Evolutionary conservation across 768 basidiomycete species (phyloP), one percentile per base, ranked within the genome.

Genomic region (Tulasnella calospora): DNA sequence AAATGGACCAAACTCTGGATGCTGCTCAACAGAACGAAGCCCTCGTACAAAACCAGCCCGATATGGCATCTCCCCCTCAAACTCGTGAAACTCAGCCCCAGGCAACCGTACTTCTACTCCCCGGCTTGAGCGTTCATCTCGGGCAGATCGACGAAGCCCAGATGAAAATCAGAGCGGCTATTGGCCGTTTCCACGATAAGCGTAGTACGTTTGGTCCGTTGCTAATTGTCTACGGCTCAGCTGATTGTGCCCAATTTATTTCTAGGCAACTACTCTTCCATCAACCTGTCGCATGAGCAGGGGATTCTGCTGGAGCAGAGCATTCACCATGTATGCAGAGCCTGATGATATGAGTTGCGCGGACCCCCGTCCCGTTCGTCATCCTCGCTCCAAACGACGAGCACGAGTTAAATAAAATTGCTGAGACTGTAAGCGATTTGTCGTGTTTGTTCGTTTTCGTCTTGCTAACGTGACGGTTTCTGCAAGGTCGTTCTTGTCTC

Each of bases 331-430:
- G 36, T 23, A 7, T 21, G n/a, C n/a, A 69, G 15, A 55, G 55
- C 36, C 33, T 78, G 41, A 30, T 55, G 30, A 71, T 23, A 61
- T 69, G 71, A 41, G 69, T 51, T n/a, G 71, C 41, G 36, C 36
- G 46, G 23, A 70, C 33, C 46, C 69, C 71, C n/a, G 61, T 55
- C 21, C 15, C 69, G 4, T 78, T 78, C 41, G 40, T 38, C 27
- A 12, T 47, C 44, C 41, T 78, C 27, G 36, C 41, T 78, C 76
- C 76, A 40, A 38, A 78, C 21, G 76, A 78, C 27, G 76, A 71
- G 40, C 23, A 44, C 13, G 76, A 70, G 71, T 38, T 78, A 15
- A 78, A 78, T 15, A 23, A 44, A 40, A 67, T 72, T 13, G 55
- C 69, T 17, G 27, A 46, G 19, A 55, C 27, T 9, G 76, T 78